A percentile compares a stretch with the other conserved stretches of the same genome.
These are phyloP conservation scores for Glycyrrhiza uralensis DNA, from an alignment of 306 rosid species.

Conservation along the genomic window DNA sequence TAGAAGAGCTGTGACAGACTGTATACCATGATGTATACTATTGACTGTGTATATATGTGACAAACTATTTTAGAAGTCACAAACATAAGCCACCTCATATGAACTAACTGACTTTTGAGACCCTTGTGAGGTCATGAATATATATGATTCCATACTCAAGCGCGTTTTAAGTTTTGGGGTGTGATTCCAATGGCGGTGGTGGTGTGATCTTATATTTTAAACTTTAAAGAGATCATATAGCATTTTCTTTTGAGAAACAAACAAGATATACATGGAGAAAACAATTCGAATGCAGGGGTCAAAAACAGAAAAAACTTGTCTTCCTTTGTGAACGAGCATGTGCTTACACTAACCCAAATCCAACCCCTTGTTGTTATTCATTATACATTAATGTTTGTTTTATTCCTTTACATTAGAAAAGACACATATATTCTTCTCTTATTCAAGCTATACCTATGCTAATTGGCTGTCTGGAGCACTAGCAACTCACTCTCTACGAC, in stretches of 20 bases:
- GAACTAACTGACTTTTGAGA: constrained; percentile 20
- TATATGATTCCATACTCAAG: too few species aligned
- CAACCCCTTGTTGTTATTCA: neutral
- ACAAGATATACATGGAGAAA: constrained; percentile 10
- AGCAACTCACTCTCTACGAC: too few species aligned
- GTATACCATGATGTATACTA: neutral
- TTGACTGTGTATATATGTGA: neutral
- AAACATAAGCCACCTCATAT: neutral
- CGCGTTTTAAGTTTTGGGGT: constrained; percentile 14
- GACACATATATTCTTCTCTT: neutral
- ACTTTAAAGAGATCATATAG: constrained; percentile 10
- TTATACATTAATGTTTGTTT: neutral
- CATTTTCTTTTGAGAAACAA: constrained; percentile 21
- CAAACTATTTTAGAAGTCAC: neutral
- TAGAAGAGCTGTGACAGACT: neutral
- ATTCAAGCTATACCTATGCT: neutral
- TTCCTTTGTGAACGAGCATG: neutral
- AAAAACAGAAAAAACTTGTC: neutral
- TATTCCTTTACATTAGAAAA: neutral
- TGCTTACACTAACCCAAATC: neutral
- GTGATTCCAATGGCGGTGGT: neutral
- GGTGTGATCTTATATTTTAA: neutral
- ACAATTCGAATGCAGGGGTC: neutral
- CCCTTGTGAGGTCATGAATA: neutral
- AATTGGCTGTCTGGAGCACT: too few species aligned